Conservation (phyloP, 1,284 basidiomycete genomes). For the Rhodotorula sp. region DNA sequence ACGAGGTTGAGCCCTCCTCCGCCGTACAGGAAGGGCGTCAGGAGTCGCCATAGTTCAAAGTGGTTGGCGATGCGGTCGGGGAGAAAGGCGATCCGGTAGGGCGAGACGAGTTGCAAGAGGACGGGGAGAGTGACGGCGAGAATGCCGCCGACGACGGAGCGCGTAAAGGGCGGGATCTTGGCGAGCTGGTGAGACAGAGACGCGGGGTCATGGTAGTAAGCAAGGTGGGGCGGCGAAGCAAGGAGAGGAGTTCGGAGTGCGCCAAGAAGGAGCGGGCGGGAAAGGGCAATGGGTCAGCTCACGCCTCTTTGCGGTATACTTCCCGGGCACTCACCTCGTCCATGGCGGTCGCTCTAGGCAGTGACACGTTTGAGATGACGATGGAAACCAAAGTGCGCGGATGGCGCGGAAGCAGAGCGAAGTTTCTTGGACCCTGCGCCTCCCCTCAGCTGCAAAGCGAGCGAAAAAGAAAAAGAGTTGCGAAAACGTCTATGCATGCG, state of each 20-base stretch:
- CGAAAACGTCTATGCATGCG: too few relatives aligned
- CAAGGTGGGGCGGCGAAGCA: too few relatives aligned
- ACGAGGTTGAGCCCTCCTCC: constrained; percentile 62
- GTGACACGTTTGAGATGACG: neutral
- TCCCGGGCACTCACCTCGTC: constrained; percentile 6
- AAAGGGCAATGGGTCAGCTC: too few relatives aligned
- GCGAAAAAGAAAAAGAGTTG: too few relatives aligned
- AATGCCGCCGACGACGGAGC: constrained; percentile 64
- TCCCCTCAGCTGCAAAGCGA: too few relatives aligned
- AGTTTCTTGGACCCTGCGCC: neutral
- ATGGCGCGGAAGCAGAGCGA: neutral
- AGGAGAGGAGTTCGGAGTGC: neutral
- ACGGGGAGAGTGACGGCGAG: constrained; percentile 63
- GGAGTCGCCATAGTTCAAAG: constrained; percentile 68
- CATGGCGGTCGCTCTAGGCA: neutral
- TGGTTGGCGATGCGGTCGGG: constrained; percentile 47
- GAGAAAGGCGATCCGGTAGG: constrained; percentile 62
- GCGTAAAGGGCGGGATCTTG: constrained; percentile 82
- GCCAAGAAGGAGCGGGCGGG: too few relatives aligned
- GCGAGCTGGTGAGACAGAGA: constrained; percentile 54
- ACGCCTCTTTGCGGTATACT: neutral
- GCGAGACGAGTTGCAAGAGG: constrained; percentile 59
- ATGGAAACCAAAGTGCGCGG: neutral
- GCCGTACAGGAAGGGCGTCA: constrained; percentile 74
- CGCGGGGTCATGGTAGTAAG: neutral